These are phyloP conservation scores for Diplodia sapinea DNA, from an alignment of 2,329 filamentous ascomycete genomes.

Conservation along the genomic window DNA sequence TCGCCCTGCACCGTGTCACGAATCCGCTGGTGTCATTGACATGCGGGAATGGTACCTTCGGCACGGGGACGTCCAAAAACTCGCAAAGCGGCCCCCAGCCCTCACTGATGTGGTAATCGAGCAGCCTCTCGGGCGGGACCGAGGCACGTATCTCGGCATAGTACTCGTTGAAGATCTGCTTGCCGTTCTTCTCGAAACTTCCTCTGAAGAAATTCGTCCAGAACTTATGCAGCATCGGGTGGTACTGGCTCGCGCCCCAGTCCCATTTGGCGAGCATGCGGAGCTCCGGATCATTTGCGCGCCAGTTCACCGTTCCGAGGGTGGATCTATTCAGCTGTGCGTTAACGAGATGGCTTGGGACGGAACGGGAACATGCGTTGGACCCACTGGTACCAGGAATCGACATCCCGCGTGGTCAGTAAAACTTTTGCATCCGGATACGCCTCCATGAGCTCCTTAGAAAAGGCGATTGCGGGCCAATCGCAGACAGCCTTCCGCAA, in stretches of 20 bases:
- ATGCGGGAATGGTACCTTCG: too few species aligned
- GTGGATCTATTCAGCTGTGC: too few species aligned
- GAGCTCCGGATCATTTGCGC: constrained; percentile 67
- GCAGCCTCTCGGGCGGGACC: constrained; percentile 56
- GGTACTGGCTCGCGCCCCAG: constrained; percentile 71
- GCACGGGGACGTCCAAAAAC: constrained; percentile 47
- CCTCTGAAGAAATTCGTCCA: constrained; percentile 71
- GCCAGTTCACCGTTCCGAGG: constrained; percentile 72
- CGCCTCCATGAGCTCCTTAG: constrained; percentile 61
- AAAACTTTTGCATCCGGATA: constrained; percentile 67
- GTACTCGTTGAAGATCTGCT: constrained; percentile 65
- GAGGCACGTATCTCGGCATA: constrained; percentile 58
- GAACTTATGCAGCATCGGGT: constrained; percentile 72
- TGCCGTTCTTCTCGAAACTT: constrained; percentile 69
- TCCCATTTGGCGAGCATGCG: constrained; percentile 61
- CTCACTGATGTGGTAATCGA: constrained; percentile 61
- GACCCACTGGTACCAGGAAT: constrained; percentile 60
- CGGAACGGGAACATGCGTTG: too few species aligned
- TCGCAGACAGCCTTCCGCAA: constrained; percentile 60
- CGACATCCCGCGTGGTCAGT: constrained; percentile 68
- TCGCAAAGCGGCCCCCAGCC: constrained; percentile 62
- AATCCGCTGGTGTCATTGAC: too few species aligned
- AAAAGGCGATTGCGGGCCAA: constrained; percentile 71
- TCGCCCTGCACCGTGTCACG: too few species aligned
- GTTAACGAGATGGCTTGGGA: too few species aligned